These are phyloP conservation scores for Fusarium sp. DNA, from an alignment of 2,329 filamentous ascomycete species.

Conservation along the genomic window DNA sequence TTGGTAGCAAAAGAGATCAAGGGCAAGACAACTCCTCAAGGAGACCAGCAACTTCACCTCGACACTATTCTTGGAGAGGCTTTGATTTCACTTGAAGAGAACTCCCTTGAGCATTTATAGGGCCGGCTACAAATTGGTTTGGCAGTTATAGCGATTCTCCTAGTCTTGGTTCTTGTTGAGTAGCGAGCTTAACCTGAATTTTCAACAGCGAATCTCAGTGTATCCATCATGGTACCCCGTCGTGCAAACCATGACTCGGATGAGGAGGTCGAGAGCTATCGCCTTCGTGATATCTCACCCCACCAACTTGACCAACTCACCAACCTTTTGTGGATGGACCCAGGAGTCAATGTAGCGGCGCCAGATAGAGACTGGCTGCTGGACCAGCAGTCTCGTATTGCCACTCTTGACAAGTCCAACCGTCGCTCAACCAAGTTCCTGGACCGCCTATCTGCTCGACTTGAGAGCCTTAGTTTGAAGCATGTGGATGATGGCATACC, in stretches of 20 bases:
- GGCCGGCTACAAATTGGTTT: slow-evolving; percentile 4
- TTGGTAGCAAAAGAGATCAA: neutral
- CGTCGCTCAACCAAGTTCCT: slow-evolving; percentile 51
- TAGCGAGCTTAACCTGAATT: slow-evolving; percentile 8
- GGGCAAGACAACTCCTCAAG: neutral
- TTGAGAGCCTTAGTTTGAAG: slow-evolving; percentile 36
- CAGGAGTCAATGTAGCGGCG: slow-evolving; percentile 31
- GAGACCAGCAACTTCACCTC: neutral
- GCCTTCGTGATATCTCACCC: slow-evolving; percentile 38
- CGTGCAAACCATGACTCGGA: neutral
- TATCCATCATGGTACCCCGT: slow-evolving; percentile 24
- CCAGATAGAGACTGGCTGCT: slow-evolving; percentile 57
- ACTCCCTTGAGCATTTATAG: neutral
- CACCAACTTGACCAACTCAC: slow-evolving; percentile 55
- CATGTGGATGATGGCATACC: slow-evolving; percentile 43
- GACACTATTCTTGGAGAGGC: neutral
- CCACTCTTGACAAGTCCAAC: slow-evolving; percentile 45
- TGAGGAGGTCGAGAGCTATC: slow-evolving; percentile 6
- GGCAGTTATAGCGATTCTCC: slow-evolving; percentile 1
- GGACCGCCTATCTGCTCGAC: slow-evolving; percentile 53
- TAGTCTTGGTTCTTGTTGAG: slow-evolving; percentile 13
- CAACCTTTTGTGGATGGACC: slow-evolving; percentile 56
- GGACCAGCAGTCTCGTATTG: slow-evolving; percentile 52
- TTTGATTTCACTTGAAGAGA: slow-evolving; percentile 14
- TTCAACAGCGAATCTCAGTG: neutral